Percentiles rank a stretch among this genome's conserved stretches.
Conservation (phyloP, 2,329 filamentous ascomycete species). For the Scedosporium boydii region DNA sequence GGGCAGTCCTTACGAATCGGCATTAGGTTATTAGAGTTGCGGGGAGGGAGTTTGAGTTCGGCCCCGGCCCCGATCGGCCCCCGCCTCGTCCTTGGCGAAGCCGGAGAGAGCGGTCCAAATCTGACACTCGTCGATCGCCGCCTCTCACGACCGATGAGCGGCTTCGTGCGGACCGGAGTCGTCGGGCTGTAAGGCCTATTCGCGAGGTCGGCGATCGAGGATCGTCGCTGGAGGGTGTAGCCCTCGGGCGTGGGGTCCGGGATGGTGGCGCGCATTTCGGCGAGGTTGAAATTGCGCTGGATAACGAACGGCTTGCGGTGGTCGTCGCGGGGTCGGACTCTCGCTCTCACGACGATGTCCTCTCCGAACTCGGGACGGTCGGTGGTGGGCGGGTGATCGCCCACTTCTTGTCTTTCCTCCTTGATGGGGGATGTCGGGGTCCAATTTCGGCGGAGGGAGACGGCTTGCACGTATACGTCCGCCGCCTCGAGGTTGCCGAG, state of each 20-base stretch:
- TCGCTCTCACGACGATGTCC: constrained; percentile 29
- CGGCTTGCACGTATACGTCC: constrained; percentile 17
- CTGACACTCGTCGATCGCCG: constrained; percentile 17
- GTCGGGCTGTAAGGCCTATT: neutral
- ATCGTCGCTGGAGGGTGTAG: constrained; percentile 3
- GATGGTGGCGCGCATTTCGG: constrained; percentile 36
- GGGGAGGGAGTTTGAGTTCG: constrained; percentile 1
- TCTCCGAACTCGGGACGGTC: constrained; percentile 1
- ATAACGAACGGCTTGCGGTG: constrained; percentile 37
- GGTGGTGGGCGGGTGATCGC: neutral
- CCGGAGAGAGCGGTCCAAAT: constrained; percentile 10
- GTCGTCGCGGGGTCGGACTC: constrained; percentile 29
- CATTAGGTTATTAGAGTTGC: constrained; percentile 20
- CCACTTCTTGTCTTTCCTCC: neutral
- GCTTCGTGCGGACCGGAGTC: neutral
- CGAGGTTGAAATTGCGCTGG: constrained; percentile 39
- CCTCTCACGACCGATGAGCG: constrained; percentile 7
- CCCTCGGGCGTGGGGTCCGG: constrained; percentile 18
- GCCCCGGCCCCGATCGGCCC: neutral
- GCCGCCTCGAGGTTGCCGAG: constrained; percentile 11
- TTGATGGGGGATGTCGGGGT: neutral
- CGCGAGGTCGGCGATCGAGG: constrained; percentile 6
- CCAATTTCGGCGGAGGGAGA: constrained; percentile 14
- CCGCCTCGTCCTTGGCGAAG: neutral
- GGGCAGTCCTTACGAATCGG: constrained; percentile 32